Conservation (phyloP, 2,329 filamentous ascomycete species). For the Plenodomus biglobosus region DNA sequence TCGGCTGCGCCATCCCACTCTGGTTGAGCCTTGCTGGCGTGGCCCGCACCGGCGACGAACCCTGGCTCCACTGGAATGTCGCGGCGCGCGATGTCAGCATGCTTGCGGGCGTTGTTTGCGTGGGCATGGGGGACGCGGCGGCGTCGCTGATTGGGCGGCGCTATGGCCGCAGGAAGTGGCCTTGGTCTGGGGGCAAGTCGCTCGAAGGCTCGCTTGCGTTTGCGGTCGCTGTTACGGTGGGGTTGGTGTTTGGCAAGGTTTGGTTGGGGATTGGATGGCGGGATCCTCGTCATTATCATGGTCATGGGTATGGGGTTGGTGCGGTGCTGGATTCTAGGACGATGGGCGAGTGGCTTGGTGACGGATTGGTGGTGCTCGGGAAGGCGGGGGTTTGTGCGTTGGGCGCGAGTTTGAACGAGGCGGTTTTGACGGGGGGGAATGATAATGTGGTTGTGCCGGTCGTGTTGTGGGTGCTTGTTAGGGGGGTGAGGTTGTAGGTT, state of each 20-base stretch:
- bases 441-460: constrained; percentile 98
- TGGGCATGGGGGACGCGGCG: constrained; percentile 92
- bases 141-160: constrained; percentile 86
- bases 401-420: constrained; percentile 87
- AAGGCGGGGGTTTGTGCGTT: constrained; percentile 71
- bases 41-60: constrained; percentile 56
- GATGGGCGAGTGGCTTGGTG: constrained; percentile 48
- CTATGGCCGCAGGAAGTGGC: constrained; percentile 86
- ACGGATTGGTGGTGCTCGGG: constrained; percentile 34
- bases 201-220: constrained; percentile 86
- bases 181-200: constrained; percentile 95
- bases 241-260: constrained; percentile 67
- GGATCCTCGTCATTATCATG: too few relatives aligned
- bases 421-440: constrained; percentile 92
- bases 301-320: not conserved
- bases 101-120: constrained; percentile 89
- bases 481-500: constrained; percentile 61
- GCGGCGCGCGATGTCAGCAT: constrained; percentile 74
- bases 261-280: constrained; percentile 76
- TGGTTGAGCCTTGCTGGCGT: constrained; percentile 82
- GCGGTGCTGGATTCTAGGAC: constrained; percentile 6
- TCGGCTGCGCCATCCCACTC: constrained; percentile 91
- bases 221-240: constrained; percentile 72
- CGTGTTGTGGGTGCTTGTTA: constrained; percentile 87
- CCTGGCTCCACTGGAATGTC: constrained; percentile 74